phyloP scores from a whole-genome alignment of 2,329 filamentous ascomycete species.

The Fusarium verrucosum region DNA sequence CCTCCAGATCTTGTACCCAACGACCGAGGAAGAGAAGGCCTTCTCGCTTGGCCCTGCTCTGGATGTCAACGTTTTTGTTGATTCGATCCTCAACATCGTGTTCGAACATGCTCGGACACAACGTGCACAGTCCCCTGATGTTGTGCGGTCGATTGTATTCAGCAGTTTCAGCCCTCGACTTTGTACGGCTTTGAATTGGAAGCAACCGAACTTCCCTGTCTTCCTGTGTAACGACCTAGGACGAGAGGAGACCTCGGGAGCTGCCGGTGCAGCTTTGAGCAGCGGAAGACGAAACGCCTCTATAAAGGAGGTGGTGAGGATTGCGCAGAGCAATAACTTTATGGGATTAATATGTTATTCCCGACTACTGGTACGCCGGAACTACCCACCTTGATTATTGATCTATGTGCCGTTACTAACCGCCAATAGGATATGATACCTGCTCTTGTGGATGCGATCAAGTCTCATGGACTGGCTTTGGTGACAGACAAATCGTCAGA shows the following conservation, averaged over 20 bases:
- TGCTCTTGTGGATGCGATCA: conserved; percentile 90
- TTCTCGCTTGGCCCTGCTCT: conserved; percentile 77
- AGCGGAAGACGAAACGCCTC: conserved; percentile 81
- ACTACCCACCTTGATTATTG: not conserved
- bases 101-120: conserved; percentile 87
- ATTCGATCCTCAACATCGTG: conserved; percentile 82
- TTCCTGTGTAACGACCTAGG: conserved; percentile 95
- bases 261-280: conserved; percentile 53
- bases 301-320: conserved; percentile 93
- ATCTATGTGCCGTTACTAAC: not conserved
- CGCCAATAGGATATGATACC: conserved; percentile 83
- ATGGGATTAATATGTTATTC: conserved; percentile 96
- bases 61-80: conserved; percentile 87
- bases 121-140: conserved; percentile 70
- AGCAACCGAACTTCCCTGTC: conserved; percentile 97
- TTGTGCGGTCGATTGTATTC: conserved; percentile 88
- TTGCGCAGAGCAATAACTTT: conserved; percentile 95
- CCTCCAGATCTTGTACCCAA: conserved; percentile 90
- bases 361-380: conserved; percentile 75
- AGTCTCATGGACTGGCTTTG: conserved; percentile 89
- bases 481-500: conserved; percentile 86
- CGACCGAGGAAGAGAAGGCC: conserved; percentile 73
- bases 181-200: conserved; percentile 97
- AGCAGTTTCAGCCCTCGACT: conserved; percentile 91
- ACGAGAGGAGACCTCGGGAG: conserved; percentile 59